Base-by-base conservation (phyloP, 2,329 filamentous ascomycete species). In the Colletotrichum sp. region DNA sequence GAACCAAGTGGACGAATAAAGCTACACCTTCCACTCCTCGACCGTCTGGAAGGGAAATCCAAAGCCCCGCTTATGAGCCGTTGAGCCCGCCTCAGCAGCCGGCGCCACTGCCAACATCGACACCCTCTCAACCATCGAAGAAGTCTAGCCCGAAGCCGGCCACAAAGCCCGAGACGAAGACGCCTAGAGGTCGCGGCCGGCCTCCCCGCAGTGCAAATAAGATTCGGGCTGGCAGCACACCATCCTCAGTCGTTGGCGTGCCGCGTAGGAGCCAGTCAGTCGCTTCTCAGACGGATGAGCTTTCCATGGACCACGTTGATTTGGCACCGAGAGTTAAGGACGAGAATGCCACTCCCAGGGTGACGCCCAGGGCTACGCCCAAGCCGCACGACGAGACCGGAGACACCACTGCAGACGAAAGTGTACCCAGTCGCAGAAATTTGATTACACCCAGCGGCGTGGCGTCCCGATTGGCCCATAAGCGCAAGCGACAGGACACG, bases 1-100 rank as follows among this genome's bases (percentile, higher is more conserved):
- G 90, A 60, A 93, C 92, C 0, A 90, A 89, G 79, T 93, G 92
- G 92, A 90, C 87, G 4, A 85, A 89, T 18, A 87, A 86, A 7
- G 88, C 90, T 8, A 92, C 90, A 1, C 89, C 90, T 6, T 91
- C 91, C 6, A 93, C 92, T 2, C 92, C 92, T 3, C 81, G 83
- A 21, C 85, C 84, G 12, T 78, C 83, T 13, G 79, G 75, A 21
- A 74, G 39, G 70, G 87, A 88, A 63, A 82, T 86, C 18, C 86
- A 87, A 39, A 90, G 90, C 74, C 92, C 92, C 4, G 87, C 88
- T 5, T 89, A 86, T 73, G 92, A 93, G 78, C 91, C 91, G 1
- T 84, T 93, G 6, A 93, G 91, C 77, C 92, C 92, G 4, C 85
- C 90, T 2, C 81, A 84, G 59, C 83, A 83, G 34, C 81, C 85